Percentiles rank a stretch among this genome's conserved stretches.
These are phyloP conservation scores for Moniliella sp. DNA, from an alignment of 1,284 basidiomycete genomes.

Conservation along the genomic window DNA sequence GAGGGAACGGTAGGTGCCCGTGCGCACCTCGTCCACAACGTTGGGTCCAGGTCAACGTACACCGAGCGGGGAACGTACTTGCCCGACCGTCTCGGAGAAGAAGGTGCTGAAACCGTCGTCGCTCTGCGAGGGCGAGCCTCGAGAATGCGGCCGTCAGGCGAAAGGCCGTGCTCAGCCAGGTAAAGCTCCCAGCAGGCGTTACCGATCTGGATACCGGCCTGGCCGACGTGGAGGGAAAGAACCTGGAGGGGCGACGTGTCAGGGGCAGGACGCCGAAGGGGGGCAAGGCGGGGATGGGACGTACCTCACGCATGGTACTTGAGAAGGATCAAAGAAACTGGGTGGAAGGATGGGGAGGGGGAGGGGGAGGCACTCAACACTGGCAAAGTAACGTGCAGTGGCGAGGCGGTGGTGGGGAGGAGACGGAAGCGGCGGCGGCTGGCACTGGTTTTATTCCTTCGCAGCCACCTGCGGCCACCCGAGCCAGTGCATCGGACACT, in stretches of 20 bases:
- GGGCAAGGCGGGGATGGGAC: too few species aligned
- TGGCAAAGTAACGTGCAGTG: too few species aligned
- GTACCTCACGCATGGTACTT: conserved; percentile 39
- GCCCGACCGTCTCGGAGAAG: conserved; percentile 34
- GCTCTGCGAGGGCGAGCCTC: conserved; percentile 48
- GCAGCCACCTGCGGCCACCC: too few species aligned
- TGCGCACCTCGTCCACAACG: conserved; percentile 85
- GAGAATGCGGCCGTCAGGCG: conserved; percentile 30
- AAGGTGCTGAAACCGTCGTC: conserved; percentile 91
- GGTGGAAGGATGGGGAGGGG: too few species aligned
- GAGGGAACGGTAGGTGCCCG: conserved; percentile 80
- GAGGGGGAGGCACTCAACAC: too few species aligned
- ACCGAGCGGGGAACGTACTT: conserved; percentile 89
- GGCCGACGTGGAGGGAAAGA: conserved; percentile 79
- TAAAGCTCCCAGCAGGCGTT: conserved; percentile 61
- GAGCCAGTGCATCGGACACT: too few species aligned
- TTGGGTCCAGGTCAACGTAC: conserved; percentile 88
- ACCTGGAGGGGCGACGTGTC: too few species aligned
- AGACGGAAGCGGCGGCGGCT: too few species aligned
- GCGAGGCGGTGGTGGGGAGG: too few species aligned
- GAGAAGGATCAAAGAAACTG: too few species aligned
- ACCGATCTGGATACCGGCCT: conserved; percentile 64
- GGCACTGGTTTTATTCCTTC: too few species aligned
- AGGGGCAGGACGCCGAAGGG: too few species aligned
- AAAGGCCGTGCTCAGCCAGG: conserved; percentile 85